phyloP scores from a whole-genome alignment of 1,284 basidiomycete species.

The Tilletiaria anomala region DNA sequence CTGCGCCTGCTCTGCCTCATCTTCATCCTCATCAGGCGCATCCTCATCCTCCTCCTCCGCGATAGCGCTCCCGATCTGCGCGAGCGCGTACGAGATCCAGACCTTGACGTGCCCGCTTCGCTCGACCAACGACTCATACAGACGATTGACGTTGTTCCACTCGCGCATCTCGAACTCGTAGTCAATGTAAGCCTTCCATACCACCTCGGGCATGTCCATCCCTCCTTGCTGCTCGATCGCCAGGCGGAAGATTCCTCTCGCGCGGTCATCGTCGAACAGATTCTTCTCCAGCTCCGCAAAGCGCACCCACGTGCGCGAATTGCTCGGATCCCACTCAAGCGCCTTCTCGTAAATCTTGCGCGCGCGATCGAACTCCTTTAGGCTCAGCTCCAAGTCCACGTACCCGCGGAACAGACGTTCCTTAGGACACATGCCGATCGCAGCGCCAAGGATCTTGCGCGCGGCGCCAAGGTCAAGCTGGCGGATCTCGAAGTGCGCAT shows the following conservation, averaged over 20 bases:
- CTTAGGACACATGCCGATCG: slow-evolving; percentile 91
- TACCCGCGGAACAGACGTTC: slow-evolving; percentile 46
- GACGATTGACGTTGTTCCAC: slow-evolving; percentile 61
- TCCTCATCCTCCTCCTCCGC: slow-evolving; percentile 56
- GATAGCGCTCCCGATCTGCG: slow-evolving; percentile 46
- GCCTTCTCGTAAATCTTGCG: slow-evolving; percentile 87
- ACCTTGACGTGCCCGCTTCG: slow-evolving; percentile 83
- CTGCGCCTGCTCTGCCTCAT: slow-evolving; percentile 50
- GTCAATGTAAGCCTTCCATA: slow-evolving; percentile 76
- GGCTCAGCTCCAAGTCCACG: slow-evolving; percentile 30
- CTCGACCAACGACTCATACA: slow-evolving; percentile 77
- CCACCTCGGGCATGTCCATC: slow-evolving; percentile 89
- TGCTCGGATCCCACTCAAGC: slow-evolving; percentile 42
- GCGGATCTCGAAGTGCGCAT: slow-evolving; percentile 81
- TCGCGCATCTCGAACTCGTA: slow-evolving; percentile 90
- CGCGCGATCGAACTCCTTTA: slow-evolving; percentile 76
- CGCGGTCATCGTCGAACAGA: slow-evolving; percentile 77
- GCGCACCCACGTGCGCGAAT: slow-evolving; percentile 61
- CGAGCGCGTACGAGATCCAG: slow-evolving; percentile 41
- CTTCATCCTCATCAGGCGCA: slow-evolving; percentile 45
- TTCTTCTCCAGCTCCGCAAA: slow-evolving; percentile 89
- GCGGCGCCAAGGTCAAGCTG: slow-evolving; percentile 68
- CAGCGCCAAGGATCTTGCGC: slow-evolving; percentile 73
- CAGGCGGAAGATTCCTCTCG: slow-evolving; percentile 88
- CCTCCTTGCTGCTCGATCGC: slow-evolving; percentile 66